Conservation (phyloP, 2,329 filamentous ascomycete genomes). For the Dothidotthia symphoricarpi region DNA sequence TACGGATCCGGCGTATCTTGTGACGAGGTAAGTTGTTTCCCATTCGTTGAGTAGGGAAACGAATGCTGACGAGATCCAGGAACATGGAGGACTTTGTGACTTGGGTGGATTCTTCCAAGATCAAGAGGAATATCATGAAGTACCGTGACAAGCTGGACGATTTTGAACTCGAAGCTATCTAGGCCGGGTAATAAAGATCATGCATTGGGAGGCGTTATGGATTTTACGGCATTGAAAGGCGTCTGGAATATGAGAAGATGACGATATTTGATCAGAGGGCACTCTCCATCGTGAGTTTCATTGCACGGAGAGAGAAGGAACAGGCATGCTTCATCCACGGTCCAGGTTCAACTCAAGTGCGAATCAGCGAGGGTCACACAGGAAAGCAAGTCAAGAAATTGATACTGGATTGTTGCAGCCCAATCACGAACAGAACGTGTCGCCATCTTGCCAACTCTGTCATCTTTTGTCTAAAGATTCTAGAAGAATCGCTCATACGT, state of each 20-base stretch:
- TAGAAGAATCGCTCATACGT: too few relatives aligned
- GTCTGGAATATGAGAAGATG: constrained; percentile 8
- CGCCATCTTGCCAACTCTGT: too few relatives aligned
- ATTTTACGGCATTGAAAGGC: constrained; percentile 18
- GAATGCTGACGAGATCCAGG: constrained; percentile 39
- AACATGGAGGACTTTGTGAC: constrained; percentile 96
- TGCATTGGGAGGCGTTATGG: constrained; percentile 22
- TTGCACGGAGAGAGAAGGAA: too few relatives aligned
- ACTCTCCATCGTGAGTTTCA: too few relatives aligned
- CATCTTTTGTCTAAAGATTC: too few relatives aligned
- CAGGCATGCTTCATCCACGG: too few relatives aligned
- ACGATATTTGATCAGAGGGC: too few relatives aligned
- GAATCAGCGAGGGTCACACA: too few relatives aligned
- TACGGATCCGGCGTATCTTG: constrained; percentile 84
- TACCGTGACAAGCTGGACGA: constrained; percentile 95
- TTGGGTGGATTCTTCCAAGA: constrained; percentile 94
- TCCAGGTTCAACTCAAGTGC: too few relatives aligned
- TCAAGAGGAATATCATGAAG: constrained; percentile 92
- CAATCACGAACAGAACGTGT: too few relatives aligned
- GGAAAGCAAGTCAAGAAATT: too few relatives aligned
- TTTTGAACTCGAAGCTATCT: constrained; percentile 66
- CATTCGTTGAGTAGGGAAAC: background rate
- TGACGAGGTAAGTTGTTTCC: constrained; percentile 57
- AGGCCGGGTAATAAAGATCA: background rate
- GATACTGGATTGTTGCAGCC: too few relatives aligned